These are phyloP conservation scores for Limonium bicolor DNA, from an alignment of 148 eudicot genomes.

Conservation along the genomic window DNA sequence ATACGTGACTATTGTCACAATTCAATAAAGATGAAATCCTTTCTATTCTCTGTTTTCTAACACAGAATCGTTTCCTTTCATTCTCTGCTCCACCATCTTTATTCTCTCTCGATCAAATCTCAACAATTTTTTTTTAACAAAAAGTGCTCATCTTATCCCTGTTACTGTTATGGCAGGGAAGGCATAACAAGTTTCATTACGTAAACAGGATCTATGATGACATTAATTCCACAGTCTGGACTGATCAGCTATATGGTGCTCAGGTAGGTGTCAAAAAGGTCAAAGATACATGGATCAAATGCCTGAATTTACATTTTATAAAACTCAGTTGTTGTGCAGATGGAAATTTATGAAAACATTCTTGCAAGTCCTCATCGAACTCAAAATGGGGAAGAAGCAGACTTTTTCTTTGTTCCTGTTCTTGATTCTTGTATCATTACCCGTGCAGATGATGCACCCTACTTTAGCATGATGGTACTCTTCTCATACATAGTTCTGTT, in stretches of 20 bases:
- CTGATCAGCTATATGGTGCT: constrained; percentile 89
- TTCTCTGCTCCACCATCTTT: too few species aligned
- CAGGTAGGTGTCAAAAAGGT: too few species aligned
- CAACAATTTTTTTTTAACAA: too few species aligned
- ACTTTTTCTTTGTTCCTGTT: constrained; percentile 85
- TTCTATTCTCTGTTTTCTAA: too few species aligned
- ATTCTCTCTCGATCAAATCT: too few species aligned
- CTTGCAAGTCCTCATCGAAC: constrained; percentile 86
- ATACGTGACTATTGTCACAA: too few species aligned
- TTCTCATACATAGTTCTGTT: too few species aligned
- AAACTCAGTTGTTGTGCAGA: constrained; percentile 40
- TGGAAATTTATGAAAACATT: constrained; percentile 82
- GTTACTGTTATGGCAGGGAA: constrained; percentile 45
- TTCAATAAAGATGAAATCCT: too few species aligned
- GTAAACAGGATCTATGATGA: constrained; percentile 80
- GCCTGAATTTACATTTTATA: too few species aligned
- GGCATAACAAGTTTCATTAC: constrained; percentile 79
- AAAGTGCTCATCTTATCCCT: too few species aligned
- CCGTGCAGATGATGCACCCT: constrained; percentile 92
- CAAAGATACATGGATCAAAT: too few species aligned
- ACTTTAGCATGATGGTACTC: constrained; percentile 59
- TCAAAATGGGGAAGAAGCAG: constrained; percentile 85
- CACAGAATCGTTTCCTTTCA: too few species aligned
- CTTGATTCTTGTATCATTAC: constrained; percentile 89
- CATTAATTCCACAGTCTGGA: constrained; percentile 68